Base-by-base conservation (phyloP, 177 flowering plant genomes). In the Vitis hybrid region DNA sequence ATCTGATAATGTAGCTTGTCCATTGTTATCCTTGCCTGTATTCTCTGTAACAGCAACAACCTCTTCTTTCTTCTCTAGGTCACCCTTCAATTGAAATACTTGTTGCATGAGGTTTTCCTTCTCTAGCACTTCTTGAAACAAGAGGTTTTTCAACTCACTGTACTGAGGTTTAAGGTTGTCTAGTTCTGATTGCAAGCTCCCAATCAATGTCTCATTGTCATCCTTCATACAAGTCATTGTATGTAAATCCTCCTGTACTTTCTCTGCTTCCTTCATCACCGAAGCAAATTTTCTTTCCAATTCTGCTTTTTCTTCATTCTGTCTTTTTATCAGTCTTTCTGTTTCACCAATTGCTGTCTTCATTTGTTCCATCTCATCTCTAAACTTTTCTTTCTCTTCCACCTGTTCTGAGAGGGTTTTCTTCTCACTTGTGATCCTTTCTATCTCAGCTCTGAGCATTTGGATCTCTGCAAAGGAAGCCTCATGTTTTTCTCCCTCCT, bases 251-350 rank as follows among this genome's bases (percentile, higher is more conserved):
- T 80, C 66, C 45, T 51, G 66, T 64, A 61, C 31, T 19, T 70
- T 78, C 51, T 77, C 78, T 71, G 80, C 75, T 69, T 83, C 83
- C 62, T 66, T 68, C 74, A 62, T 78, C 29, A 69, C 74, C 33
- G 52, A 72, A 65, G 78, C 51, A 22, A 16, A 71, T 19, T 70
- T 76, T 73, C 58, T 73, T 71, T 74, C 76, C 62, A 74, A 62
- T 21, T 74, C 67, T 59, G 59, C 75, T 58, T 58, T 76, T 64
- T 78, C 83, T 39, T 60, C 63, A 3, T 68, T 75, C 80, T 76
- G 72, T 64, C 59, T 71, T 62, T 79, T 75, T 57, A 57, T 57
- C 62, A 75, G 60, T 55, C 52, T 69, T 69, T 77, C 76, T 9
- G 60, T 77, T 59, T 82, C 75, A 48, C 15, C 48, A 61, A 22